A percentile compares a stretch with the other conserved stretches of the same genome.
These are phyloP conservation scores for Simplicillium aogashimaense DNA, from an alignment of 2,329 filamentous ascomycete genomes.

Conservation along the genomic window DNA sequence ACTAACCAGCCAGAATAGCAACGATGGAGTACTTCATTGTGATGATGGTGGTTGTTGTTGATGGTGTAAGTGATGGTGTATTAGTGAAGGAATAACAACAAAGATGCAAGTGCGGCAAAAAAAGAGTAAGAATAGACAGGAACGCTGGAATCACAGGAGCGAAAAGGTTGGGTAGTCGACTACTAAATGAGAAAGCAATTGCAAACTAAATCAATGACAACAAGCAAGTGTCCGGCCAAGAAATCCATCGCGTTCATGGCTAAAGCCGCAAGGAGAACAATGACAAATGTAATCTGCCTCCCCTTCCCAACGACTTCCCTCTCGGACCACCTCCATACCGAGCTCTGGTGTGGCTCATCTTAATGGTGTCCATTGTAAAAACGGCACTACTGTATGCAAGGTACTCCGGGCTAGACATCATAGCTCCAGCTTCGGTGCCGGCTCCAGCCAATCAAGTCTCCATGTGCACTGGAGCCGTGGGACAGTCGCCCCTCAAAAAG, in stretches of 20 bases:
- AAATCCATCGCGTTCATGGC: neutral
- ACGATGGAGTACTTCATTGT: slow-evolving; percentile 5
- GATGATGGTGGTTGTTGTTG: neutral
- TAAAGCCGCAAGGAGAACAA: no score
- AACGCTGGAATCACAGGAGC: neutral
- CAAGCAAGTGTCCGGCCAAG: neutral
- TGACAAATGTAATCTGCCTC: no score
- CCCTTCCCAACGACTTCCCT: no score
- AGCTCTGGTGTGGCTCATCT: no score
- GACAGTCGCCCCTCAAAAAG: no score
- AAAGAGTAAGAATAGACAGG: neutral
- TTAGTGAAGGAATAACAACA: neutral
- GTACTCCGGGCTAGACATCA: no score
- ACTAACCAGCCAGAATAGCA: slow-evolving; percentile 4
- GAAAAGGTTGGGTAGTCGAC: neutral
- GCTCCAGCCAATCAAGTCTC: no score
- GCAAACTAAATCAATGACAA: neutral
- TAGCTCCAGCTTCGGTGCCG: no score
- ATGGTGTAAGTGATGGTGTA: neutral
- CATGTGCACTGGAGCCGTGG: no score
- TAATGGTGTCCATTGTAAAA: no score
- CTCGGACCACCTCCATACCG: no score
- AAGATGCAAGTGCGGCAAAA: neutral
- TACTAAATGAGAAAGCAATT: neutral
- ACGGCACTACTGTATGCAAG: no score